A percentile compares a stretch with the other conserved stretches of the same genome.
Evolutionary conservation across 495 filamentous ascomycete species (phyloP).

Genomic region (Penicillium riverlandense): DNA sequence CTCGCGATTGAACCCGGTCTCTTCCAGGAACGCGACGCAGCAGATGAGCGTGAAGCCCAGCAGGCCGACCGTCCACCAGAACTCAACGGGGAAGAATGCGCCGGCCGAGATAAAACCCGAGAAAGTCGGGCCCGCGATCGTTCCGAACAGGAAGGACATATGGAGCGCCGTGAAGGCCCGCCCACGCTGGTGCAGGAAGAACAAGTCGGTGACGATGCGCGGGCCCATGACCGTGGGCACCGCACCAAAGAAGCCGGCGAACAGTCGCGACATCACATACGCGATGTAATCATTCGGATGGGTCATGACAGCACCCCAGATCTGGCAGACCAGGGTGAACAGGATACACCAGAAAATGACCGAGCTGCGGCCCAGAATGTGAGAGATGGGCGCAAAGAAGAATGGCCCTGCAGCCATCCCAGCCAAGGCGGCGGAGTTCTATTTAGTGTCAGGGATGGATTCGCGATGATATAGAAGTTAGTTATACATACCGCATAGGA

Average conservation of each 20-base stretch:
- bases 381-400: slow-evolving; percentile 32
- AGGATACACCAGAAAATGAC: slow-evolving; percentile 39
- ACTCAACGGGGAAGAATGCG: slow-evolving; percentile 36
- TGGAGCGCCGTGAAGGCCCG: slow-evolving; percentile 38
- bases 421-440: slow-evolving; percentile 36
- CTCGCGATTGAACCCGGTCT: slow-evolving; percentile 30
- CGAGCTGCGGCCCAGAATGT: slow-evolving; percentile 32
- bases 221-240: slow-evolving; percentile 32
- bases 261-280: slow-evolving; percentile 37
- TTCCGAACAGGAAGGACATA: slow-evolving; percentile 33
- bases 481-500: slow-evolving; percentile 13
- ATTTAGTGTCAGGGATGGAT: neutral
- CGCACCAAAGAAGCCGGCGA: slow-evolving; percentile 33
- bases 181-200: slow-evolving; percentile 40
- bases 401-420: slow-evolving; percentile 36
- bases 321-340: slow-evolving; percentile 21
- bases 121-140: slow-evolving; percentile 35
- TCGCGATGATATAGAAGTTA: neutral
- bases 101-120: slow-evolving; percentile 37
- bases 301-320: slow-evolving; percentile 41
- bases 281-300: slow-evolving; percentile 29
- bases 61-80: slow-evolving; percentile 45
- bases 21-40: slow-evolving; percentile 40
- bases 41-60: slow-evolving; percentile 32
- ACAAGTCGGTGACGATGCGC: slow-evolving; percentile 34